Evolutionary conservation across 2,329 filamentous ascomycete species (phyloP).

Genomic region (Exophiala lecanii-corni): DNA sequence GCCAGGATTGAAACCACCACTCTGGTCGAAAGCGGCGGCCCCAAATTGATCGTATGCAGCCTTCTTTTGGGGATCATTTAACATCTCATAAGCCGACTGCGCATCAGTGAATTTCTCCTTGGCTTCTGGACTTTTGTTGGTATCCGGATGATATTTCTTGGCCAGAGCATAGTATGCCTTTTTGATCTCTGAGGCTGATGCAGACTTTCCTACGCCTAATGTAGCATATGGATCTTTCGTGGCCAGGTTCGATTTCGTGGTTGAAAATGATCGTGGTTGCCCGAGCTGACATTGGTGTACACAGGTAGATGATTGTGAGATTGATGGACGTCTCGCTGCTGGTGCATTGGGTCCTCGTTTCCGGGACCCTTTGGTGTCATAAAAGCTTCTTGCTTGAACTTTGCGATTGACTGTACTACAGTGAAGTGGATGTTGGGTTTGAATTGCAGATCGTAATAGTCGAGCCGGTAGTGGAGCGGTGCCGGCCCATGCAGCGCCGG

Average conservation of each 20-base stretch:
- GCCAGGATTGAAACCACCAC: constrained; percentile 72
- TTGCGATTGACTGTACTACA: constrained; percentile 31
- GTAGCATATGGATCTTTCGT: constrained; percentile 82
- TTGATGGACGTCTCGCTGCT: not conserved
- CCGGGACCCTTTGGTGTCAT: constrained; percentile 31
- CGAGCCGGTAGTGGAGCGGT: constrained; percentile 38
- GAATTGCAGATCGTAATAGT: constrained; percentile 38
- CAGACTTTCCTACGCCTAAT: constrained; percentile 76
- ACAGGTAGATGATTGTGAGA: not conserved
- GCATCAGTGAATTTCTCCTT: constrained; percentile 94
- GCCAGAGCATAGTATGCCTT: constrained; percentile 97
- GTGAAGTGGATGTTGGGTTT: constrained; percentile 38
- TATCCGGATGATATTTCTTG: constrained; percentile 97
- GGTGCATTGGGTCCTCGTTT: constrained; percentile 27
- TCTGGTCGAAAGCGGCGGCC: constrained; percentile 65
- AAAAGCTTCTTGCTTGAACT: constrained; percentile 35
- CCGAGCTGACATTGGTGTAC: not conserved
- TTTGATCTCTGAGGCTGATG: constrained; percentile 86
- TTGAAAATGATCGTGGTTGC: constrained; percentile 34
- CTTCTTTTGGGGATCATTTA: constrained; percentile 89
- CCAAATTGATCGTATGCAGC: constrained; percentile 90
- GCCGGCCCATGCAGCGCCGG: constrained; percentile 38
- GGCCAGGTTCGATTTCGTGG: constrained; percentile 55
- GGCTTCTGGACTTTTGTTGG: constrained; percentile 88
- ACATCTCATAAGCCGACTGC: constrained; percentile 86